These are phyloP conservation scores for Pestalotiopsis sp. DNA, from an alignment of 2,329 filamentous ascomycete species.

Conservation along the genomic window DNA sequence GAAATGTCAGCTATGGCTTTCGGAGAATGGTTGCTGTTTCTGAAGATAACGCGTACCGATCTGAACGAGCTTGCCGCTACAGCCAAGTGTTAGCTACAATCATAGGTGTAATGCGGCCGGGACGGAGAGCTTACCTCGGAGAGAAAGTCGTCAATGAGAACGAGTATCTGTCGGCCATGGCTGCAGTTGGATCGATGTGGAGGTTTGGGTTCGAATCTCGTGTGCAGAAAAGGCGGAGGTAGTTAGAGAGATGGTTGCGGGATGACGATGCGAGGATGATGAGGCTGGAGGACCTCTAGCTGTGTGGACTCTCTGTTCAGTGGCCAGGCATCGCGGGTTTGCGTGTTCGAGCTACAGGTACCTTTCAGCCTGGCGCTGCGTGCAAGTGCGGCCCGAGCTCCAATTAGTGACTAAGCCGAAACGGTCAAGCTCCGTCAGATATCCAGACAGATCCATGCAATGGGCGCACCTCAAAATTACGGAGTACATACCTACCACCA, in stretches of 20 bases:
- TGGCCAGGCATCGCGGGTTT: constrained; percentile 31
- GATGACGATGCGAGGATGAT: constrained; percentile 4
- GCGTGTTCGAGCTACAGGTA: constrained; percentile 25
- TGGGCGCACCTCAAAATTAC: background rate
- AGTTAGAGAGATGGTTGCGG: background rate
- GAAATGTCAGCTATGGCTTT: constrained; percentile 14
- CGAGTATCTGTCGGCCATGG: constrained; percentile 97
- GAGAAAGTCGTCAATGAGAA: constrained; percentile 99
- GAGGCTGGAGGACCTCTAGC: constrained; percentile 11
- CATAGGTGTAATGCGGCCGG: constrained; percentile 14
- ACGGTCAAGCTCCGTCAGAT: background rate
- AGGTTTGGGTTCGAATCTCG: constrained; percentile 13
- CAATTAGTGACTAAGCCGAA: constrained; percentile 10
- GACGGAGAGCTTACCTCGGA: constrained; percentile 74
- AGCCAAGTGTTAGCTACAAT: constrained; percentile 30
- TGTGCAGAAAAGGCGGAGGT: background rate
- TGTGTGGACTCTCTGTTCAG: constrained; percentile 10
- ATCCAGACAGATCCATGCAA: background rate
- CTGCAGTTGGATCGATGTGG: constrained; percentile 25
- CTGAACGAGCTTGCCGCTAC: constrained; percentile 96
- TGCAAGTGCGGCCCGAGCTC: constrained; percentile 12
- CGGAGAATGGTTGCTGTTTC: background rate
- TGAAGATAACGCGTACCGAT: constrained; percentile 70
- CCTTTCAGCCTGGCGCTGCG: constrained; percentile 14
- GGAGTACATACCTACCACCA: background rate